phyloP scores from a whole-genome alignment of 1,139 yeast species.

The Chernovozyma aurita region DNA sequence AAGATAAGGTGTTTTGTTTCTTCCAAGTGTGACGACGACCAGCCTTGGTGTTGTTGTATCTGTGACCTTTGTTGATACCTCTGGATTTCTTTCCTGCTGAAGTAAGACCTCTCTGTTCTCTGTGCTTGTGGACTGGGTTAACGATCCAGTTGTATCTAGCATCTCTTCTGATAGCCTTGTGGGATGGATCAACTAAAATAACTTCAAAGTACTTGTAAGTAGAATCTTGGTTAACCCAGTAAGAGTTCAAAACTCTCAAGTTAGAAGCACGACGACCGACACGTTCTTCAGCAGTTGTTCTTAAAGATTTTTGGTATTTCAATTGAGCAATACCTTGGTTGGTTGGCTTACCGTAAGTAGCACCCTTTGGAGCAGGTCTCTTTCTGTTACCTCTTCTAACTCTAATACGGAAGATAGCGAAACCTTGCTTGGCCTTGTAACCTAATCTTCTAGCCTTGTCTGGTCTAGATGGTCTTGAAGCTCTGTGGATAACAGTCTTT shows the following conservation, averaged over 20 bases:
- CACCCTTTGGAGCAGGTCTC: constrained; percentile 99
- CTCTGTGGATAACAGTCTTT: constrained; percentile 98
- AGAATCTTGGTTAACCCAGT: constrained; percentile 99
- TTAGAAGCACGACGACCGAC: constrained; percentile 98
- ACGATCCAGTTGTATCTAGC: constrained; percentile 99
- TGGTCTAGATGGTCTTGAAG: constrained; percentile 98
- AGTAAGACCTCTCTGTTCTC: constrained; percentile 99
- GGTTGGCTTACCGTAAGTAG: constrained; percentile 99
- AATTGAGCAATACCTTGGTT: constrained; percentile 99
- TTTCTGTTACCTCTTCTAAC: constrained; percentile 99
- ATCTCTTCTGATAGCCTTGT: constrained; percentile 98
- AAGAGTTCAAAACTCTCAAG: constrained; percentile 98
- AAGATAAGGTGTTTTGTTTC: constrained; percentile 96
- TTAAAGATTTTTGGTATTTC: constrained; percentile 98
- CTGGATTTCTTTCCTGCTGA: constrained; percentile 98
- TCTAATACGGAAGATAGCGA: constrained; percentile 96
- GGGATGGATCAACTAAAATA: constrained; percentile 94
- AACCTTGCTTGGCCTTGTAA: constrained; percentile 99
- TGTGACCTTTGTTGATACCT: constrained; percentile 99
- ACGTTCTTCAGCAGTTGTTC: constrained; percentile 99
- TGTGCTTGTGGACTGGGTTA: constrained; percentile 99
- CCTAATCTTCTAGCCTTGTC: constrained; percentile 99
- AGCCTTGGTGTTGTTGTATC: constrained; percentile 95
- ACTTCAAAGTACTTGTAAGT: constrained; percentile 99
- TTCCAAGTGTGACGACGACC: constrained; percentile 99